Evolutionary conservation across 768 basidiomycete genomes (phyloP).

Genomic region (Auriscalpium orientale): DNA sequence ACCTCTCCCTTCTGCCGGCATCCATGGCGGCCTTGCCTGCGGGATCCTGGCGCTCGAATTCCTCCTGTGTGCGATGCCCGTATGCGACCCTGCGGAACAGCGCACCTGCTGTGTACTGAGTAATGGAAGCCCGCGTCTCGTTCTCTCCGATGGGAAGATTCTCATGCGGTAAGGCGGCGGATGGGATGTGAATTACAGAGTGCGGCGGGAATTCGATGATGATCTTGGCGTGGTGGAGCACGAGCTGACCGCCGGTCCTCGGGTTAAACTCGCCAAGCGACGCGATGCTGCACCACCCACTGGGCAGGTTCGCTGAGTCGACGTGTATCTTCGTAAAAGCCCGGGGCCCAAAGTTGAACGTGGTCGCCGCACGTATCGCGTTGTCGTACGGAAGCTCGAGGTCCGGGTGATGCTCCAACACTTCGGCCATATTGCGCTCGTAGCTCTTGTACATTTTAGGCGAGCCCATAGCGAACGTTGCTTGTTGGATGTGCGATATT

Average conservation of each 20-base stretch:
- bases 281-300: slow-evolving; percentile 9
- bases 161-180: slow-evolving; percentile 5
- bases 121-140: slow-evolving; percentile 7
- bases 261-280: too few species aligned
- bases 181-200: slow-evolving; percentile 11
- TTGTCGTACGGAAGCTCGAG: background rate
- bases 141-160: slow-evolving; percentile 5
- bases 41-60: background rate
- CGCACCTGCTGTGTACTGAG: slow-evolving; percentile 13
- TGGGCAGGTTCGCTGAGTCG: too few species aligned
- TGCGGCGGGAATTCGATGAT: slow-evolving; percentile 12
- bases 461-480: slow-evolving; percentile 1
- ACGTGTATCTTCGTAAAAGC: too few species aligned
- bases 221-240: slow-evolving; percentile 4
- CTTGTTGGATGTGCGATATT: background rate
- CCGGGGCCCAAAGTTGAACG: slow-evolving; percentile 15
- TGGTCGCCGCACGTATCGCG: slow-evolving; percentile 4
- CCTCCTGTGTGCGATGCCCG: background rate
- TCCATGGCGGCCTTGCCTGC: background rate
- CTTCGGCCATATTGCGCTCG: background rate
- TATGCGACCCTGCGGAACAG: slow-evolving; percentile 9
- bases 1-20: background rate
- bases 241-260: slow-evolving; percentile 4
- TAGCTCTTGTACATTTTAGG: slow-evolving; percentile 3
- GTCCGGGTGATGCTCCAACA: background rate